These are phyloP conservation scores for Phyllosticta citrichinensis DNA, from an alignment of 2,329 filamentous ascomycete genomes.

Conservation along the genomic window DNA sequence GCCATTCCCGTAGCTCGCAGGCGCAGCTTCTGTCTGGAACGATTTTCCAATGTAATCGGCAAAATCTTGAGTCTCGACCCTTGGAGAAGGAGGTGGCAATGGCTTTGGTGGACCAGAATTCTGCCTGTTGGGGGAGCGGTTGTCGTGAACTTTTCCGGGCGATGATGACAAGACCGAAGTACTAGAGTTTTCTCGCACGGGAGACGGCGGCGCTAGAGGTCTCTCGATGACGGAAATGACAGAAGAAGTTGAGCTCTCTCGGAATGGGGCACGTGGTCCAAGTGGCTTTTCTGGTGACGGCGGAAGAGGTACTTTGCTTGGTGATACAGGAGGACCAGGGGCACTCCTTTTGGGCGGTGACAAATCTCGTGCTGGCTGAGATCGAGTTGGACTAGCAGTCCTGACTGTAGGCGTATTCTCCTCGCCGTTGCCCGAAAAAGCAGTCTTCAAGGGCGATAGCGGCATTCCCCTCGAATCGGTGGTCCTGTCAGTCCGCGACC, in stretches of 20 bases:
- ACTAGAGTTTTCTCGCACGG: slow-evolving; percentile 28
- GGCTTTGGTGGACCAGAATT: slow-evolving; percentile 1
- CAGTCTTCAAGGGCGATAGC: slow-evolving; percentile 20
- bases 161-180: slow-evolving; percentile 30
- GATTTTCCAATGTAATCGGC: slow-evolving; percentile 4
- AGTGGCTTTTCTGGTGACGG: slow-evolving; percentile 36
- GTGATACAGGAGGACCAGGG: slow-evolving; percentile 25
- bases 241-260: slow-evolving; percentile 3
- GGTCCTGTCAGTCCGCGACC: slow-evolving; percentile 31
- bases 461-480: slow-evolving; percentile 9
- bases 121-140: slow-evolving; percentile 17
- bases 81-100: not conserved
- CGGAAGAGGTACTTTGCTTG: slow-evolving; percentile 36
- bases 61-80: not conserved
- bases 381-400: slow-evolving; percentile 17
- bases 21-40: not conserved
- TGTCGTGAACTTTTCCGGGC: slow-evolving; percentile 32
- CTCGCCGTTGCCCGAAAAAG: slow-evolving; percentile 20
- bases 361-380: slow-evolving; percentile 19
- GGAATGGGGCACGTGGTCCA: slow-evolving; percentile 19
- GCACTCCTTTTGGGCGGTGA: slow-evolving; percentile 34
- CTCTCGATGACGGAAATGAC: not conserved
- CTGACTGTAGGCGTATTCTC: slow-evolving; percentile 26
- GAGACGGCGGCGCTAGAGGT: not conserved
- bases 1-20: not conserved